These are phyloP conservation scores for Mycena vitilis DNA, from an alignment of 768 basidiomycete species.

Conservation along the genomic window DNA sequence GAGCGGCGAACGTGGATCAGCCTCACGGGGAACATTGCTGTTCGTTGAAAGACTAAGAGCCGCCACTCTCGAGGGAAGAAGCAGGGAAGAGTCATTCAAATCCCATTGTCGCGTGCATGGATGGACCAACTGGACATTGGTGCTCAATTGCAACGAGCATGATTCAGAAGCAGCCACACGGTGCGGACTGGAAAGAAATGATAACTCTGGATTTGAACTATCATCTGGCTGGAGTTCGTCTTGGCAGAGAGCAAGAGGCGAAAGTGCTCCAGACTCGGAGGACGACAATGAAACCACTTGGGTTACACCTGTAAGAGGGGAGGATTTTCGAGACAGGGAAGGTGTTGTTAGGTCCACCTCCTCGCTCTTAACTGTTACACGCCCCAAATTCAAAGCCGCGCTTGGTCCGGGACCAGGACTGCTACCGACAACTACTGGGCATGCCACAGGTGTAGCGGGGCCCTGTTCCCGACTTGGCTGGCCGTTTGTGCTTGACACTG, in stretches of 20 bases:
- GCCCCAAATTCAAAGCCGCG: background rate
- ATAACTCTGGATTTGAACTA: background rate
- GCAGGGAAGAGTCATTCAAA: background rate
- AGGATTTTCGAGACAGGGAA: conserved; percentile 8
- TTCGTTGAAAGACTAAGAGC: conserved; percentile 10
- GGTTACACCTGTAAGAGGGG: conserved; percentile 13
- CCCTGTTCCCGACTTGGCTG: background rate
- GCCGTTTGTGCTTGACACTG: background rate
- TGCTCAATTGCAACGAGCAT: background rate
- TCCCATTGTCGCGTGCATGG: background rate
- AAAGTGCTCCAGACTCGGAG: conserved; percentile 4
- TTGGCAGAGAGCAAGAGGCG: conserved; percentile 10
- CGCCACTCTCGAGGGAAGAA: background rate
- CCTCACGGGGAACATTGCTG: conserved; percentile 1
- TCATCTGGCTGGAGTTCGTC: conserved; percentile 8
- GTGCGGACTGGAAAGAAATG: conserved; percentile 2
- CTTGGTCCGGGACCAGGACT: background rate
- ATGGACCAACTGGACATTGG: background rate
- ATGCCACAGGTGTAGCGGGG: background rate
- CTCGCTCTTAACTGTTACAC: conserved; percentile 7
- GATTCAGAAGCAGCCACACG: background rate
- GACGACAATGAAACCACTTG: conserved; percentile 11
- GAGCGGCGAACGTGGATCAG: conserved; percentile 30
- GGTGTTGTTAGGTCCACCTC: background rate
- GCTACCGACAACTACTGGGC: background rate